These are phyloP conservation scores for Ammopiptanthus mongolicus DNA, from an alignment of 306 rosid genomes.

Conservation along the genomic window DNA sequence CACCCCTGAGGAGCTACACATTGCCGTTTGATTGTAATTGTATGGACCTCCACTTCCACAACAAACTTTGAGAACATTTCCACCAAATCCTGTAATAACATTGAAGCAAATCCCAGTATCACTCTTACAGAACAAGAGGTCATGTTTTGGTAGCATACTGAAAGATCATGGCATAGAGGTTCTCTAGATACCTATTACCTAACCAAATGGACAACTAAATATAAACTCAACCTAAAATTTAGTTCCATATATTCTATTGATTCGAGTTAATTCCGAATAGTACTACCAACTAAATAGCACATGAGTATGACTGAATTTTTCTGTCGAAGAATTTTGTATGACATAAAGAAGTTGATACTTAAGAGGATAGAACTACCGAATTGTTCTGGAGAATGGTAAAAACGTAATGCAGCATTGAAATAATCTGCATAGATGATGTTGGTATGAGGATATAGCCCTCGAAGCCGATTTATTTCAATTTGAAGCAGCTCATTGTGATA, in stretches of 20 bases:
- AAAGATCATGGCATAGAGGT: neutral
- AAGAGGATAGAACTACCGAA: conserved; percentile 32
- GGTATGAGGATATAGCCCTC: conserved; percentile 30
- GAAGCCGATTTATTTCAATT: conserved; percentile 28
- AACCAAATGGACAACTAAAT: neutral
- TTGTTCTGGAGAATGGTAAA: conserved; percentile 32
- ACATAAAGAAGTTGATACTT: neutral
- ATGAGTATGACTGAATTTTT: neutral
- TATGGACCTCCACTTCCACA: conserved; percentile 44
- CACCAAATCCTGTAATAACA: conserved; percentile 31
- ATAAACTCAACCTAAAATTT: neutral
- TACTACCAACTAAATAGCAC: neutral
- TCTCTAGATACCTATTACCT: neutral
- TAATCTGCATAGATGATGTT: conserved; percentile 49
- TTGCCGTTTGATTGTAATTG: conserved; percentile 24
- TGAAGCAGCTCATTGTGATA: conserved; percentile 43
- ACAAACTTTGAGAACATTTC: conserved; percentile 26
- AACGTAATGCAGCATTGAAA: conserved; percentile 32
- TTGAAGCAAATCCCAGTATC: neutral
- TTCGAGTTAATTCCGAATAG: neutral
- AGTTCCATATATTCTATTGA: neutral
- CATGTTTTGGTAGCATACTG: neutral
- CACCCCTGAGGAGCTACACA: conserved; percentile 22
- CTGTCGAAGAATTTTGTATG: neutral
- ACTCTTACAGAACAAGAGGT: neutral